Evolutionary conservation across 2,329 filamentous ascomycete species (phyloP).

Genomic region (Colletotrichum noveboracense): DNA sequence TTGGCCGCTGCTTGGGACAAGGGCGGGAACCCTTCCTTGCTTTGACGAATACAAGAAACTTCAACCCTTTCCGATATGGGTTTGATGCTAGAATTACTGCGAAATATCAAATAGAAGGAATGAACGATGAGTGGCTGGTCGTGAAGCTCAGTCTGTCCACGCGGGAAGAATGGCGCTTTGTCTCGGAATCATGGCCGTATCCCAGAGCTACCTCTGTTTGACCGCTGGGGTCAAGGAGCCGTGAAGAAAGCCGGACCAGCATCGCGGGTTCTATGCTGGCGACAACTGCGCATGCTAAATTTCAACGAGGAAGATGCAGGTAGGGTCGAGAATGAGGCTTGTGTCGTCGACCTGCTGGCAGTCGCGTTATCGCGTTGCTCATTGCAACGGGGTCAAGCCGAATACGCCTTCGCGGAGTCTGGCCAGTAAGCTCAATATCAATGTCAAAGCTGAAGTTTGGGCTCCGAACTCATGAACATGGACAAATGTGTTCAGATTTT

Average conservation of each 20-base stretch:
- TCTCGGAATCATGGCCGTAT: neutral
- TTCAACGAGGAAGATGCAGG: neutral
- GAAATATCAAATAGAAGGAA: neutral
- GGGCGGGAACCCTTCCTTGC: conserved; percentile 1
- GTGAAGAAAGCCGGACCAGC: neutral
- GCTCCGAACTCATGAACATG: neutral
- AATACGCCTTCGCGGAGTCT: neutral
- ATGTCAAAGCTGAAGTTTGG: neutral
- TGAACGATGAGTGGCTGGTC: neutral
- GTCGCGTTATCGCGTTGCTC: neutral
- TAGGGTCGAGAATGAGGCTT: neutral
- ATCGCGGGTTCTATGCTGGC: neutral
- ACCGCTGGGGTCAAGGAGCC: neutral
- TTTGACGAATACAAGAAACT: neutral
- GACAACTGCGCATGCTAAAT: neutral
- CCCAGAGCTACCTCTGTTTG: neutral
- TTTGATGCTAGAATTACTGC: neutral
- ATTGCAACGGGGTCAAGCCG: neutral
- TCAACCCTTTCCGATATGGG: neutral
- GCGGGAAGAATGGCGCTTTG: neutral
- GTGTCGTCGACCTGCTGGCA: neutral
- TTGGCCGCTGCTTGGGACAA: neutral
- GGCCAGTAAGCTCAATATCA: neutral
- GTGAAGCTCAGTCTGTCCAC: neutral
- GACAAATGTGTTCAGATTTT: neutral